Evolutionary conservation across 495 filamentous ascomycete species (phyloP).

Genomic region (Terfezia boudieri): DNA sequence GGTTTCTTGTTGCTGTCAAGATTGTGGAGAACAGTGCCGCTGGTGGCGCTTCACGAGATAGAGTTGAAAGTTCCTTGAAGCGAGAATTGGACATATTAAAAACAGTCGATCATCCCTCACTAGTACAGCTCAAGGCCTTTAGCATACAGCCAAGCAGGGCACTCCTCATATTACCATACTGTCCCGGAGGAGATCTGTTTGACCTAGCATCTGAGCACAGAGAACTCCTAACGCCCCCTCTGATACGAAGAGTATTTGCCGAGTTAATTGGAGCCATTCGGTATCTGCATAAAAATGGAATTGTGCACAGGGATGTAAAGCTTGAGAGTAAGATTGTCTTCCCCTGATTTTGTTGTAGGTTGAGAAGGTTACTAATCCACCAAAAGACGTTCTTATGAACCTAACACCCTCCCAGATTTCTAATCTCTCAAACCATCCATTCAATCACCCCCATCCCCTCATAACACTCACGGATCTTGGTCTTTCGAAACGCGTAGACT

Average conservation of each 20-base stretch:
- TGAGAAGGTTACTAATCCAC: not conserved
- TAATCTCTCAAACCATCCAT: conserved; percentile 24
- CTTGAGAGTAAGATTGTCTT: conserved; percentile 56
- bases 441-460: conserved; percentile 47
- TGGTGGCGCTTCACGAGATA: conserved; percentile 63
- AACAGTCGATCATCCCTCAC: conserved; percentile 60
- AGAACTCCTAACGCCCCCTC: conserved; percentile 36
- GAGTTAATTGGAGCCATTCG: conserved; percentile 67
- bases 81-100: conserved; percentile 87
- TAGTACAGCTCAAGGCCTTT: conserved; percentile 77
- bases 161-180: conserved; percentile 73
- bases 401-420: conserved; percentile 35
- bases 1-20: conserved; percentile 77
- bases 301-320: conserved; percentile 94
- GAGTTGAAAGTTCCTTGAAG: conserved; percentile 76
- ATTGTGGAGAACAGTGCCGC: conserved; percentile 84
- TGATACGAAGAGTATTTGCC: conserved; percentile 71
- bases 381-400: conserved; percentile 71
- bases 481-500: conserved; percentile 51
- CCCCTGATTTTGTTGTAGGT: not conserved
- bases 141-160: conserved; percentile 59
- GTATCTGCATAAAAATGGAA: conserved; percentile 64
- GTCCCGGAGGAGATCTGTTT: conserved; percentile 83
- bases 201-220: conserved; percentile 56
- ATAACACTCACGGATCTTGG: conserved; percentile 82